These are phyloP conservation scores for Plasmodium ovale DNA, from an alignment of 169 alveolate genomes.

Conservation along the genomic window DNA sequence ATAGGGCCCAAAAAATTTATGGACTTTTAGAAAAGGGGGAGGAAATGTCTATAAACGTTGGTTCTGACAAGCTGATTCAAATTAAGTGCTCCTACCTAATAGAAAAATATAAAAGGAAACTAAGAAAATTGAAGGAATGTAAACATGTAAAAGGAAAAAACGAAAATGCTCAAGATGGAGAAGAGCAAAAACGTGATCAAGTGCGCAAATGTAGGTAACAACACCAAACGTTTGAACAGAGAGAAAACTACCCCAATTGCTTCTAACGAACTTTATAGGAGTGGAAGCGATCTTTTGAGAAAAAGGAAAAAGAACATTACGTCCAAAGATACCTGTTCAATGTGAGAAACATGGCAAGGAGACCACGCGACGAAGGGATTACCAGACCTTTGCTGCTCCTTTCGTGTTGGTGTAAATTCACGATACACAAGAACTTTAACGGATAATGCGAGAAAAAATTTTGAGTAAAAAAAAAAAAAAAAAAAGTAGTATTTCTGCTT, in stretches of 20 bases:
- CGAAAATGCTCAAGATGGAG: background rate
- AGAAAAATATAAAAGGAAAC: slow-evolving; percentile 67
- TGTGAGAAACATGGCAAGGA: slow-evolving; percentile 22
- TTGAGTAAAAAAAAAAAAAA: too few relatives aligned
- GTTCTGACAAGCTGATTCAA: slow-evolving; percentile 30
- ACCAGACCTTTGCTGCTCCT: too few relatives aligned
- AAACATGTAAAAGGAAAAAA: slow-evolving; percentile 2
- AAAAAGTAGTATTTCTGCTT: background rate
- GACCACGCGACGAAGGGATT: too few relatives aligned
- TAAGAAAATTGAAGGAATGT: slow-evolving; percentile 63
- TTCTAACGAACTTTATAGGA: slow-evolving; percentile 26
- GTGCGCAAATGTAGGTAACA: too few relatives aligned
- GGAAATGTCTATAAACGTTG: slow-evolving; percentile 30
- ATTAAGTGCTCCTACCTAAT: slow-evolving; percentile 71
- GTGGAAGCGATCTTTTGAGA: slow-evolving; percentile 22
- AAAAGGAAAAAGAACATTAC: slow-evolving; percentile 43
- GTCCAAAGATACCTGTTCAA: slow-evolving; percentile 50
- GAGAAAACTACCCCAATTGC: background rate
- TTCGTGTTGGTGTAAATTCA: too few relatives aligned
- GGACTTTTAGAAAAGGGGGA: background rate
- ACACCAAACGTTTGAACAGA: background rate
- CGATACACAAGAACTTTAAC: too few relatives aligned
- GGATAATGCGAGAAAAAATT: too few relatives aligned
- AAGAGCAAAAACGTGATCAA: too few relatives aligned
- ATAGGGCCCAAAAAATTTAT: too few relatives aligned